Base-by-base conservation (phyloP, 257 asterid species). In the Voacanga thouarsii region DNA sequence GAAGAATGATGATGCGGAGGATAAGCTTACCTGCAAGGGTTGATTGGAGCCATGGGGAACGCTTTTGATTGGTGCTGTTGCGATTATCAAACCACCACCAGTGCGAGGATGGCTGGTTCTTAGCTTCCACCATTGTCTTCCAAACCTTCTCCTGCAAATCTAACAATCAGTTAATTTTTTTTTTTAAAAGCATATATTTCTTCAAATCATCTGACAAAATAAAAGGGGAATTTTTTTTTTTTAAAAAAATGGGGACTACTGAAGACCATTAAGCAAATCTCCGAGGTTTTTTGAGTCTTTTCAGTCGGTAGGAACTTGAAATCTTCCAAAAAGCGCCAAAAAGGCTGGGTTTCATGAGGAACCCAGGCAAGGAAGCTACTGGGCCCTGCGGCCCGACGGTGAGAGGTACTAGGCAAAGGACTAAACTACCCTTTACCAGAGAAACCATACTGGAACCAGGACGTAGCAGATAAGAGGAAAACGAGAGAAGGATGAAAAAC, bases 31-130 rank as follows among this genome's bases (percentile, higher is more conserved):
- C 98, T 12, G 96, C 83, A 84, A 94, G 91, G 4, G 97, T 85
- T 30, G 95, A 88, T 80, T 86, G 96, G 50, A 94, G 97, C 99
- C 99, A 95, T 2, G 93, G 87, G 33, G 97, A 89, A 15, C 97
- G 87, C 77, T 78, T 88, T 6, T 57, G 80, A 75, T 68, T 59
- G 18, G 82, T 73, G 83, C 49, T 77, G 37, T 59, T 80, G 79
- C 85, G 83, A 60, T 70, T 86, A 59, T 95, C 97, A 64, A 91
- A 76, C 98, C 98, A 95, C 98, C 99, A 95, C 86, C 90, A 87
- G 75, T 83, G 87, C 57, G 97, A 84, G 64, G 92, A 86, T 55
- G 75, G 81, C 86, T 75, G 82, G 69, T 79, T 84, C 86, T 75
- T 80, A 4, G 78, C 81, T 78, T 83, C 90, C 85, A 75, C 85